Evolutionary conservation across 176 grass and related monocot species (phyloP).

Genomic region (Carex parvula): DNA sequence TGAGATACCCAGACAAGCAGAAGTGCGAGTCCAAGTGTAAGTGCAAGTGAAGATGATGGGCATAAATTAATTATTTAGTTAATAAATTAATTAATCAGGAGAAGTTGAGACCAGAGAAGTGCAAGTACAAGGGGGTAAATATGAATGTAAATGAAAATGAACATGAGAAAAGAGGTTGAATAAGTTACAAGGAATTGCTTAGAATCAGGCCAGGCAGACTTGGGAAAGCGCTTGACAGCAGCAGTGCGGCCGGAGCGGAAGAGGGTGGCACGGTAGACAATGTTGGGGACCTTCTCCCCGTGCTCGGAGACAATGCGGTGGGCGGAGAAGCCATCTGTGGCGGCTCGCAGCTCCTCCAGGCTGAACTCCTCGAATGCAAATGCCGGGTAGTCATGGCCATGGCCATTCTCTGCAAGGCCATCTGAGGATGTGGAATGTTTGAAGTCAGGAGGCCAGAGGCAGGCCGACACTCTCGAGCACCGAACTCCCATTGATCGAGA

Average conservation of each 20-base stretch:
- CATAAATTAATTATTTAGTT: not conserved
- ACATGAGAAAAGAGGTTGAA: not conserved
- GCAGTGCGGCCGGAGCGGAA: conserved; percentile 52
- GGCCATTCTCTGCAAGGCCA: not conserved
- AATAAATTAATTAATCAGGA: too few species aligned
- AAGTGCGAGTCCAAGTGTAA: not conserved
- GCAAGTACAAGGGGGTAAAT: not conserved
- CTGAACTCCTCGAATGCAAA: conserved; percentile 71
- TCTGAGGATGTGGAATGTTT: too few species aligned
- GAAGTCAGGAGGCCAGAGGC: conserved; percentile 39
- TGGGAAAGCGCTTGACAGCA: conserved; percentile 63
- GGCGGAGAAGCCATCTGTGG: conserved; percentile 70
- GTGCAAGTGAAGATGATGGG: not conserved
- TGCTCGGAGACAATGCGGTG: conserved; percentile 89
- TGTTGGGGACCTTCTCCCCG: conserved; percentile 83
- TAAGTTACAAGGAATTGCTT: conserved; percentile 63
- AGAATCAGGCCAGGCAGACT: conserved; percentile 68
- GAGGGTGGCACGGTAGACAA: conserved; percentile 72
- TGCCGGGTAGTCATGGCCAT: conserved; percentile 10
- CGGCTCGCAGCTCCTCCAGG: conserved; percentile 61
- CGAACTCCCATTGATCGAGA: conserved; percentile 51
- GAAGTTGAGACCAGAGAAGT: too few species aligned
- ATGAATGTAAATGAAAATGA: not conserved
- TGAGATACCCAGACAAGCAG: not conserved
- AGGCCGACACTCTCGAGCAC: conserved; percentile 69